phyloP scores from a whole-genome alignment of 192 early-diverging fungal species.

The Backusella morwellensis region DNA sequence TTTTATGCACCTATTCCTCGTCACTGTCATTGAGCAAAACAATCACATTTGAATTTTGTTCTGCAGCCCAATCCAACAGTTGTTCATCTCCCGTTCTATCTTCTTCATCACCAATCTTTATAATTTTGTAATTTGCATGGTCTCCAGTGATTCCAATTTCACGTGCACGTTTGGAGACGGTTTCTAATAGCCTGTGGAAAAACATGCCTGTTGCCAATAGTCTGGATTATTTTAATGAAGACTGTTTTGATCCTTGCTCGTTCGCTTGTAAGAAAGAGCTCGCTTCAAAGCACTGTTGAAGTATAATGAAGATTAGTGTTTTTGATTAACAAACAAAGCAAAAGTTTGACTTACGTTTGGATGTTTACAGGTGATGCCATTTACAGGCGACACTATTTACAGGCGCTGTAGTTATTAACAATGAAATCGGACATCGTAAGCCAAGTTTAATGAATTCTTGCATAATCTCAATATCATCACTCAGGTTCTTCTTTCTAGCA shows the following conservation, averaged over 20 bases:
- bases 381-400: background rate
- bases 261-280: constrained; percentile 11
- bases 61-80: too few relatives aligned
- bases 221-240: constrained; percentile 18
- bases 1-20: background rate
- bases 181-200: constrained; percentile 1
- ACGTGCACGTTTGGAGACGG: background rate
- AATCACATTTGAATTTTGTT: background rate
- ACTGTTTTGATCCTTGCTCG: background rate
- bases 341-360: constrained; percentile 13
- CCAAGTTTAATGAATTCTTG: constrained; percentile 1
- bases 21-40: constrained; percentile 11
- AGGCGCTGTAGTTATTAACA: constrained; percentile 1
- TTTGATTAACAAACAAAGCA: too few relatives aligned
- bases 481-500: background rate
- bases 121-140: background rate
- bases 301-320: too few relatives aligned
- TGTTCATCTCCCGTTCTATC: background rate
- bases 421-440: constrained; percentile 20
- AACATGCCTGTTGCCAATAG: constrained; percentile 7
- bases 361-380: constrained; percentile 12
- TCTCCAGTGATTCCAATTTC: constrained; percentile 14
- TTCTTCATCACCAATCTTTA: background rate
- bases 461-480: constrained; percentile 9
- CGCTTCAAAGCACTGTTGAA: constrained; percentile 23